Percentiles rank a stretch among this genome's conserved stretches.
Evolutionary conservation across 2,329 filamentous ascomycete genomes (phyloP).

Genomic region (Hymenoscyphus fraxineus): DNA sequence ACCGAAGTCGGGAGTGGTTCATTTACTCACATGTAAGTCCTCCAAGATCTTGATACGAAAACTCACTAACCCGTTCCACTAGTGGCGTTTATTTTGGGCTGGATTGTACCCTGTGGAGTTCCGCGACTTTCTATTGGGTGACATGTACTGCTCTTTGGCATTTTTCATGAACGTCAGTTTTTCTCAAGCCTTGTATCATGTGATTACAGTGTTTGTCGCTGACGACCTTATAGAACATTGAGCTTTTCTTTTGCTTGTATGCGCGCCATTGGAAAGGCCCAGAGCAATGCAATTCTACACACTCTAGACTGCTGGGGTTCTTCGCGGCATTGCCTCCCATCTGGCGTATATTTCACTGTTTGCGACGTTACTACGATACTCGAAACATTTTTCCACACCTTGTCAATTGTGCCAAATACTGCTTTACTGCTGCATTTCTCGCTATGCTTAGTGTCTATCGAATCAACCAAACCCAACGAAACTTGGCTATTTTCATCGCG

Average conservation of each 20-base stretch:
- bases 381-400: constrained; percentile 86
- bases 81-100: constrained; percentile 82
- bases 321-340: constrained; percentile 78
- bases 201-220: background rate
- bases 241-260: constrained; percentile 93
- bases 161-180: constrained; percentile 77
- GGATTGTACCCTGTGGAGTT: constrained; percentile 94
- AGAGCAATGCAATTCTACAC: constrained; percentile 74
- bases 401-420: constrained; percentile 89
- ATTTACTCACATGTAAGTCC: constrained; percentile 76
- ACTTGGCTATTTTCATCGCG: constrained; percentile 70
- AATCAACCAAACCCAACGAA: constrained; percentile 54
- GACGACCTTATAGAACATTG: constrained; percentile 62
- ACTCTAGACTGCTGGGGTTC: constrained; percentile 83
- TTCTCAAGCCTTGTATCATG: no score
- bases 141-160: constrained; percentile 95
- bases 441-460: constrained; percentile 79
- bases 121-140: constrained; percentile 93
- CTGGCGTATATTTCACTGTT: constrained; percentile 86
- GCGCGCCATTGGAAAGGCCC: constrained; percentile 72
- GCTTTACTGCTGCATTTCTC: constrained; percentile 76
- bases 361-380: constrained; percentile 85
- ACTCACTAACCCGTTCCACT: constrained; percentile 32
- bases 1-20: constrained; percentile 79
- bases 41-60: background rate